Base-by-base conservation (phyloP, 768 basidiomycete species). In the Lyophyllum semitale region DNA sequence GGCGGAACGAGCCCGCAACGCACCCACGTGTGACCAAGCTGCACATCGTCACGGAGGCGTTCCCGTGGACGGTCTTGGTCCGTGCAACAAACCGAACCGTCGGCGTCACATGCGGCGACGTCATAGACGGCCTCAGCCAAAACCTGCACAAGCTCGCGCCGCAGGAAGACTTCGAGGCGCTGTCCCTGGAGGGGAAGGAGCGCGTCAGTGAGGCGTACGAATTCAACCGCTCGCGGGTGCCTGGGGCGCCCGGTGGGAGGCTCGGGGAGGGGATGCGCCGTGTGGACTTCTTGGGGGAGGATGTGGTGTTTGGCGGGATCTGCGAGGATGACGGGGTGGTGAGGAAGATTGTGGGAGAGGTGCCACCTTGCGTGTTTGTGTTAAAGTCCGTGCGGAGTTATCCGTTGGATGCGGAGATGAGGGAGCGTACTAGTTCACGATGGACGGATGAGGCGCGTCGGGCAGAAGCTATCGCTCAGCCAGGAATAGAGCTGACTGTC, bases 81-180 rank as follows among this genome's bases (percentile, higher is more conserved):
- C 58, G 66, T 3, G 85, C 86, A 2, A 43, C 66, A 0, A 71
- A 80, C 40, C 63, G 64, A 20, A 66, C 71, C 17, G 17, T 76
- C 27, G 88, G 87, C 18, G 82, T 89, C 18, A 86, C 85, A 1
- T 89, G 88, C 57, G 84, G 82, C 6, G 87, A 89, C 54, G 73
- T 89, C 43, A 67, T 89, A 45, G 84, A 87, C 53, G 68, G 72
- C 3, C 71, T 92, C 48, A 76, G 78, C 41, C 62, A 68, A 1
- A 76, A 77, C 60, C 64, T 92, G 70, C 73, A 81, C 54, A 74
- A 70, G 18, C 76, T 83, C 42, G 72, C 84, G 2, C 71, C 73
- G 15, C 78, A 77, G 62, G 67, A 69, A 18, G 87, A 91, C 56
- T 88, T 76, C 63, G 75, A 82, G 4, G 56, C 61, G 2, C 67